Evolutionary conservation across 768 basidiomycete species (phyloP), one percentile per base, ranked within the genome.

Genomic region (Polyporus arcularius): DNA sequence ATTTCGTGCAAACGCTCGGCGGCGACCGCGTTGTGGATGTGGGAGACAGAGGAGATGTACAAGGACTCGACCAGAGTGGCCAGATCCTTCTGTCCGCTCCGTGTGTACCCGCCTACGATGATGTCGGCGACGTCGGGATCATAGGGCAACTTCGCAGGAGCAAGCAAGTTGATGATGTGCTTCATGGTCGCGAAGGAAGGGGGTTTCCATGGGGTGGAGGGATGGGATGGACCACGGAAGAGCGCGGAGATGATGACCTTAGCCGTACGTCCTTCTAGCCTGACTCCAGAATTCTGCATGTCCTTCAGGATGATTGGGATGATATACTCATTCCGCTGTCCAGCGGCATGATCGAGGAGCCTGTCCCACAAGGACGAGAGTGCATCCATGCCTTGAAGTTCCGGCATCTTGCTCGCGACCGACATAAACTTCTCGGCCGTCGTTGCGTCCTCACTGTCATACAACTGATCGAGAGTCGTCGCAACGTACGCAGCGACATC

Each of bases 291-390:
- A 10, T 42, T 2, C 28, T 31, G 4, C 28, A 55, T 45, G 41
- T 21, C 31, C 30, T 28, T 43, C 12, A 41, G 21, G 38, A 21
- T 28, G 7, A 10, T 31, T 14, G 18, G 14, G 15, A 55, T 45
- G 14, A 55, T 14, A 9, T 55, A 21, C 16, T 45, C 41, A 6
- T 55, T 31, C 18, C 42, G 26, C 5, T 30, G 40, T 5, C 21
- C 41, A 14, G 41, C 53, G 11, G 28, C 53, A 4, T 11, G 7
- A 4, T 80, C 74, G 39, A 89, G 72, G 62, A 86, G 79, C 10
- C 78, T 60, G 62, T 87, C 82, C 75, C 85, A 85, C 58, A 40
- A 80, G 71, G 26, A 80, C 78, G 0, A 86, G 85, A 4, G 68
- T 69, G 46, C 80, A 18, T 42, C 12, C 11, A 12, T 9, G 42